Evolutionary conservation across 208 protist genomes (phyloP).

Genomic region (Tritrichomonas foetus): DNA sequence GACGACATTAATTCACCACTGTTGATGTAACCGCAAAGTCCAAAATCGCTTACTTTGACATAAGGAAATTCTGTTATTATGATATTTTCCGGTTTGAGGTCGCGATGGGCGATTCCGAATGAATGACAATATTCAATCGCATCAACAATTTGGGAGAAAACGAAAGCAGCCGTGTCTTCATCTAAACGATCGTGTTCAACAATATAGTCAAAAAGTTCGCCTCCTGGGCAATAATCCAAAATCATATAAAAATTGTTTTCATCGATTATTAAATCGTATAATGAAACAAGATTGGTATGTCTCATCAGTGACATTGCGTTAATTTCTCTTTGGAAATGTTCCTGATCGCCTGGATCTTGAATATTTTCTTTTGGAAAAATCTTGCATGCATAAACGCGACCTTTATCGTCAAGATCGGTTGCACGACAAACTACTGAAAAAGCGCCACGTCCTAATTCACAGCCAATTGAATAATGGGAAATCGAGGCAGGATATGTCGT

Average conservation of each 20-base stretch:
- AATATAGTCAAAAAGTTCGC: not conserved
- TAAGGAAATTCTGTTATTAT: not conserved
- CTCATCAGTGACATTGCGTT: not conserved
- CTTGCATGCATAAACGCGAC: not conserved
- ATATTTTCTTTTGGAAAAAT: conserved; percentile 10
- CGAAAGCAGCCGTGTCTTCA: not conserved
- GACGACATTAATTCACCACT: not conserved
- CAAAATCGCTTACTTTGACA: conserved; percentile 22
- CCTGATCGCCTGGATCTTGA: not conserved
- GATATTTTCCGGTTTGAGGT: conserved; percentile 13
- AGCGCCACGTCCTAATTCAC: not conserved
- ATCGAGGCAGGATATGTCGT: too few species aligned
- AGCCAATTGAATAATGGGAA: too few species aligned
- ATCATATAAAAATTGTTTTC: not conserved
- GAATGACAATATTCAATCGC: conserved; percentile 14
- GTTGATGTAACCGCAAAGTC: not conserved
- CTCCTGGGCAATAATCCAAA: not conserved
- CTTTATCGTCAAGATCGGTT: not conserved
- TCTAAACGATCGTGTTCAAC: not conserved
- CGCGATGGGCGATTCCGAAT: not conserved
- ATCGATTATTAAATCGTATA: not conserved
- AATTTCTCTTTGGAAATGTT: not conserved
- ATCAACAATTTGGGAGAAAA: not conserved
- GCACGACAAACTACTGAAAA: not conserved
- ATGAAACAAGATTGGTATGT: not conserved